phyloP scores from a whole-genome alignment of 1,284 basidiomycete genomes.

The Pseudozyma hubeiensis region DNA sequence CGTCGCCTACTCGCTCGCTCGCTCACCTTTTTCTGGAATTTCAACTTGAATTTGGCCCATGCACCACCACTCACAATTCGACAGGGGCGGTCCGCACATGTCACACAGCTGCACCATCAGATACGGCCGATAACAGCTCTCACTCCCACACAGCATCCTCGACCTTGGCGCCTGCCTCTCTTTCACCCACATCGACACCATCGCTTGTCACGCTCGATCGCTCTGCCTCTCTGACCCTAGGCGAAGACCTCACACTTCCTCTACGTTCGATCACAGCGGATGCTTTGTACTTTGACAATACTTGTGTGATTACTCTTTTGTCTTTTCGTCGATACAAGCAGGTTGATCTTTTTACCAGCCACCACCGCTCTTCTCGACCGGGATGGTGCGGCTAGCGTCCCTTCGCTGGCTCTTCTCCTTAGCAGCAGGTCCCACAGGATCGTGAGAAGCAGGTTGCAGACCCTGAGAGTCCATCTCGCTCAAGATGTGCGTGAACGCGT shows the following conservation, averaged over 20 bases:
- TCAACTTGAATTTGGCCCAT: conserved; percentile 10
- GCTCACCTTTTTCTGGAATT: neutral
- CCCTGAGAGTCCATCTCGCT: conserved; percentile 55
- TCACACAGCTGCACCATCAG: neutral
- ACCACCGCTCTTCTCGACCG: conserved; percentile 62
- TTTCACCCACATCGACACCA: neutral
- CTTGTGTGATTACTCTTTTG: neutral
- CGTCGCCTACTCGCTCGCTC: neutral
- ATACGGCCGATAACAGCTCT: conserved; percentile 21
- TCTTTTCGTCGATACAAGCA: neutral
- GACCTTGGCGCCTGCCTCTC: neutral
- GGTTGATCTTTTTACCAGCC: conserved; percentile 46
- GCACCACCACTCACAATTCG: conserved; percentile 6
- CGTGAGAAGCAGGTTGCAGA: conserved; percentile 36
- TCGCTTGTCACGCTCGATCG: too few species aligned
- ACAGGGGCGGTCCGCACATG: conserved; percentile 19
- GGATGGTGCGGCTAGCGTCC: conserved; percentile 60
- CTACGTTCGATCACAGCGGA: too few species aligned
- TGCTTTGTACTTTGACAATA: too few species aligned
- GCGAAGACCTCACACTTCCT: too few species aligned
- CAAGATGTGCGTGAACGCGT: conserved; percentile 61
- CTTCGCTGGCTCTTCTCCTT: conserved; percentile 53
- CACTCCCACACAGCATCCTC: neutral
- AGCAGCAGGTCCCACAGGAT: conserved; percentile 56
- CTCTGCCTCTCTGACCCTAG: too few species aligned